These are phyloP conservation scores for Ophiocytium majus DNA, from an alignment of 352 stramenopile genomes.

Conservation along the genomic window DNA sequence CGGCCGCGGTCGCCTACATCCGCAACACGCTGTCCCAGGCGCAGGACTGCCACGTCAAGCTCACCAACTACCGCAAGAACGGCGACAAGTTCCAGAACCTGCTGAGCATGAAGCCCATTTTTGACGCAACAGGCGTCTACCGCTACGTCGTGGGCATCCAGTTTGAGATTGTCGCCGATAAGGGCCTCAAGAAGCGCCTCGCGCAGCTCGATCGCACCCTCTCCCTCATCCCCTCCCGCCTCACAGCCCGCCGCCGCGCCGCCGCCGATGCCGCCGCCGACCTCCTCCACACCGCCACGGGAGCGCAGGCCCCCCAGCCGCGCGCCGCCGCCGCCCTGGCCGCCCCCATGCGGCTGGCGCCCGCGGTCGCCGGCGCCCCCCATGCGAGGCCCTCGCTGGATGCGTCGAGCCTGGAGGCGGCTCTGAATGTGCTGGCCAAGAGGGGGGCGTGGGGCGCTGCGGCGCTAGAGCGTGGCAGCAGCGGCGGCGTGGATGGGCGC, in stretches of 20 bases:
- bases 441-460: neutral
- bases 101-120: constrained; percentile 55
- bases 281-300: neutral
- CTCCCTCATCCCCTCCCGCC: constrained; percentile 39
- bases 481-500: constrained; percentile 33
- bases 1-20: constrained; percentile 49
- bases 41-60: constrained; percentile 58
- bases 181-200: constrained; percentile 51
- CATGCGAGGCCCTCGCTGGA: neutral
- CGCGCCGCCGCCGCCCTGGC: no score
- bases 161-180: constrained; percentile 53
- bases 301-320: neutral
- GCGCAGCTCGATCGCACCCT: constrained; percentile 57
- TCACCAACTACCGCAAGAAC: constrained; percentile 59
- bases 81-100: constrained; percentile 58
- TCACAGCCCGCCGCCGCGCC: constrained; percentile 30
- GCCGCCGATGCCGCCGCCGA: neutral
- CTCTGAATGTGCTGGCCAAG: neutral
- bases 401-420: neutral
- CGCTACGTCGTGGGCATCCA: constrained; percentile 55
- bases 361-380: no score
- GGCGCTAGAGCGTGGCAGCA: neutral
- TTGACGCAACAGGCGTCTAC: constrained; percentile 62
- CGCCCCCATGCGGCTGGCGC: no score
- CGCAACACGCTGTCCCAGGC: constrained; percentile 53